Evolutionary conservation across 805 yeast genomes (phyloP).

Genomic region (Cephaloascus fragrans): DNA sequence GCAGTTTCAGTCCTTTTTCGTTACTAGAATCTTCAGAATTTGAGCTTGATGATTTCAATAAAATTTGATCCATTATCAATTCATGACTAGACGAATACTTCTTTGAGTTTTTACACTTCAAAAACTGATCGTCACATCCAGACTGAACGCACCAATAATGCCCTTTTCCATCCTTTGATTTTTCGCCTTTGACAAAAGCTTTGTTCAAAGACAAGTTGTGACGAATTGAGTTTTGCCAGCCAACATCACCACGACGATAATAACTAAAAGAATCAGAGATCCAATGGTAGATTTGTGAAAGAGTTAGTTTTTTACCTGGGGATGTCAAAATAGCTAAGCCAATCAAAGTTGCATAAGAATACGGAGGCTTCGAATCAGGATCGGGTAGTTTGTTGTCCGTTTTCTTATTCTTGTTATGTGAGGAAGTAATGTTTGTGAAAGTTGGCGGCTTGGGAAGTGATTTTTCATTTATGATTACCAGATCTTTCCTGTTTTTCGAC

Average conservation of each 20-base stretch:
- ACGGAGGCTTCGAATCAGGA: slow-evolving; percentile 77
- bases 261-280: slow-evolving; percentile 77
- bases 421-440: neutral
- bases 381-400: slow-evolving; percentile 7
- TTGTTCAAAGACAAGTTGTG: slow-evolving; percentile 90
- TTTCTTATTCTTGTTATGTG: slow-evolving; percentile 1
- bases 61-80: slow-evolving; percentile 28
- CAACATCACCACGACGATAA: slow-evolving; percentile 77
- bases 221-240: slow-evolving; percentile 97
- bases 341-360: slow-evolving; percentile 85
- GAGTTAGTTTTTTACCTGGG: slow-evolving; percentile 58
- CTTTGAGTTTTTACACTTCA: slow-evolving; percentile 45
- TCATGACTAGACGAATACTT: slow-evolving; percentile 27
- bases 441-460: neutral
- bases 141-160: slow-evolving; percentile 88
- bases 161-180: slow-evolving; percentile 84
- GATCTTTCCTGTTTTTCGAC: neutral
- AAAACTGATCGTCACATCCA: slow-evolving; percentile 77
- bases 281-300: slow-evolving; percentile 87
- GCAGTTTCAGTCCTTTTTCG: neutral
- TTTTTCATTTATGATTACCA: neutral
- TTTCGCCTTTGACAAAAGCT: slow-evolving; percentile 84
- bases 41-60: neutral
- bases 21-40: neutral
- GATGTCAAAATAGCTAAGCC: slow-evolving; percentile 88